Conservation (phyloP, 2,329 filamentous ascomycete genomes). For the Aspergillus aculeatus region DNA sequence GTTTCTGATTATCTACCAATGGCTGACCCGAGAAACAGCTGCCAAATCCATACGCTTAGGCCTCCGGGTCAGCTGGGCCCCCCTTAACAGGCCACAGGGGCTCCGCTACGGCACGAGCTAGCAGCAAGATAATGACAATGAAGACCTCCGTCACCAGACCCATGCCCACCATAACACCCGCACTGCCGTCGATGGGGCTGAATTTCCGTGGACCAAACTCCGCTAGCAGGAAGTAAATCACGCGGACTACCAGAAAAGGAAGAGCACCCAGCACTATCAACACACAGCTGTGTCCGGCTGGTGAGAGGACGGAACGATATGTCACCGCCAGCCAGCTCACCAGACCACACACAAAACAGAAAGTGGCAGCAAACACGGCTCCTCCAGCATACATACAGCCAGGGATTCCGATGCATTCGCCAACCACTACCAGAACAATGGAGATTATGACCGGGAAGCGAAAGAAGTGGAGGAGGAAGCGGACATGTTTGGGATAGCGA, state of each 20-base stretch:
- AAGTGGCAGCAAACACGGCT: conserved; percentile 21
- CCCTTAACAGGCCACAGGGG: conserved; percentile 14
- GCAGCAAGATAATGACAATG: conserved; percentile 19
- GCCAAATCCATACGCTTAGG: neutral
- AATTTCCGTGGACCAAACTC: conserved; percentile 21
- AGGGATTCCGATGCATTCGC: conserved; percentile 17
- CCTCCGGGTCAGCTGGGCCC: neutral
- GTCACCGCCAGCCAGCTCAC: conserved; percentile 21
- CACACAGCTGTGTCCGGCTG: conserved; percentile 18
- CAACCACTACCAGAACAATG: conserved; percentile 25
- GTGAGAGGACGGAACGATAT: conserved; percentile 19
- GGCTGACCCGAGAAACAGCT: no score
- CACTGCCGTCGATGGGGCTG: conserved; percentile 18
- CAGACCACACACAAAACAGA: conserved; percentile 24
- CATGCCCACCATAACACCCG: conserved; percentile 22
- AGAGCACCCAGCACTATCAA: conserved; percentile 19
- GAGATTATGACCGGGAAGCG: conserved; percentile 26
- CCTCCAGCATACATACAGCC: conserved; percentile 21
- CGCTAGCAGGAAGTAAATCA: conserved; percentile 24
- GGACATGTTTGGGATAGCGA: conserved; percentile 21
- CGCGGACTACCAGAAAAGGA: conserved; percentile 24
- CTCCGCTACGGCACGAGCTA: conserved; percentile 22
- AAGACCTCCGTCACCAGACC: conserved; percentile 28
- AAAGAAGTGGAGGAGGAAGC: conserved; percentile 26
- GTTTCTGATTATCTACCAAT: no score